phyloP scores from a whole-genome alignment of 352 stramenopile genomes.

The Globisporangium paroecandrum region DNA sequence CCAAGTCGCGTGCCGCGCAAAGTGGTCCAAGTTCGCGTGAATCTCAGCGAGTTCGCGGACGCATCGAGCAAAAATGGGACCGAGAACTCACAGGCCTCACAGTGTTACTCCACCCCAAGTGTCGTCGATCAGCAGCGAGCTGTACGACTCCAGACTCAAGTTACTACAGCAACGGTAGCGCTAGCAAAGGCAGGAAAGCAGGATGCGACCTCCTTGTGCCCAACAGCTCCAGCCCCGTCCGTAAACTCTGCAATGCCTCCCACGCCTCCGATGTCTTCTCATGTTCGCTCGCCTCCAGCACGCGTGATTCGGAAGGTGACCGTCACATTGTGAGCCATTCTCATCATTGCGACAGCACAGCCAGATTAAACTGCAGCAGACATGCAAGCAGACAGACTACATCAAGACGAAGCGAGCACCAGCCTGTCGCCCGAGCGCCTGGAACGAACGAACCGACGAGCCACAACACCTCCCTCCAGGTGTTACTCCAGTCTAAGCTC shows the following conservation, averaged over 20 bases:
- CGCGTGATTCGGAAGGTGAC: constrained; percentile 39
- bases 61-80: background rate
- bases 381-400: background rate
- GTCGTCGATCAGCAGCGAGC: background rate
- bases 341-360: background rate
- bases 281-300: constrained; percentile 8
- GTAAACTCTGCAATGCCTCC: background rate
- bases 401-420: background rate
- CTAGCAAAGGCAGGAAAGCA: background rate
- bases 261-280: background rate
- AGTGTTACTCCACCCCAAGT: background rate
- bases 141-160: background rate
- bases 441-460: background rate
- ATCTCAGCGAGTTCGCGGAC: constrained; percentile 29
- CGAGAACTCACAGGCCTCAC: background rate
- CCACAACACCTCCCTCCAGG: background rate
- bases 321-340: constrained; percentile 28
- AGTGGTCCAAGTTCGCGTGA: constrained; percentile 49
- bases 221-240: background rate
- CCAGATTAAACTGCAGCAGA: background rate
- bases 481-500: background rate
- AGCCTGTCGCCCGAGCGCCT: background rate
- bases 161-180: background rate
- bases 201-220: background rate
- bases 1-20: constrained; percentile 17